Evolutionary conservation across 208 protist species (phyloP), one percentile per base, ranked within the genome.

Genomic region (Strigomonas culicis): DNA sequence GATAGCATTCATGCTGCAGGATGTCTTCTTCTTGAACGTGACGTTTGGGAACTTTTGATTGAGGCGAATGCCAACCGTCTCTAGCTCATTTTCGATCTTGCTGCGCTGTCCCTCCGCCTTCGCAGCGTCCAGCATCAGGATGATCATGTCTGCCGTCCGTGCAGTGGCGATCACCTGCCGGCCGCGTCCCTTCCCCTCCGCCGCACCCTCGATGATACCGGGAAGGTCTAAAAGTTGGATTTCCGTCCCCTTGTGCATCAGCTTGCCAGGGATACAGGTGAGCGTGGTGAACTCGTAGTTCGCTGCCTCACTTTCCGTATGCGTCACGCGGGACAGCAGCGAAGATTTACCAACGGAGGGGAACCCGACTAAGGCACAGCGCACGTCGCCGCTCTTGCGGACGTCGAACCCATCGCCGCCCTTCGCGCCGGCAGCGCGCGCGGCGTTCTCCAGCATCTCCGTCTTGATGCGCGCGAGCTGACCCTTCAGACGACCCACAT

Each of bases 251-350:
- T 96, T 98, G 82, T 98, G 94, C 59, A 95, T 66, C 30, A 99
- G 82, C 52, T 99, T 95, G 41, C 98, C 98, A 13, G 98, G 98
- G 78, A 99, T 99, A 82, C 97, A 99, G 19, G 98, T 99, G 15
- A 99, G 88, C 6, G 98, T 99, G 34, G 98, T 99, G 83, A 99
- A 99, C 63, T 99, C 97, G 74, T 99, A 99, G 22, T 90, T 82
- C 0, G 97, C 98, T 28, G 93, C 95, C 79, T 97, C 96, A 59
- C 95, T 99, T 63, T 92, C 77, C 21, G 98, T 98, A 25, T 92
- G 79, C 2, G 98, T 99, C 0, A 99, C 76, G 30, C 84, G 86
- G n/a, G 87, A 98, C 25, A 99, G 84, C 43, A 99, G 93, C 10
- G 98, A 99, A 2, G 96, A 99, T 76, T 99, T 99, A 34, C 98